These are phyloP conservation scores for Adansonia gregorii DNA, from an alignment of 441 rosid genomes.

Conservation along the genomic window DNA sequence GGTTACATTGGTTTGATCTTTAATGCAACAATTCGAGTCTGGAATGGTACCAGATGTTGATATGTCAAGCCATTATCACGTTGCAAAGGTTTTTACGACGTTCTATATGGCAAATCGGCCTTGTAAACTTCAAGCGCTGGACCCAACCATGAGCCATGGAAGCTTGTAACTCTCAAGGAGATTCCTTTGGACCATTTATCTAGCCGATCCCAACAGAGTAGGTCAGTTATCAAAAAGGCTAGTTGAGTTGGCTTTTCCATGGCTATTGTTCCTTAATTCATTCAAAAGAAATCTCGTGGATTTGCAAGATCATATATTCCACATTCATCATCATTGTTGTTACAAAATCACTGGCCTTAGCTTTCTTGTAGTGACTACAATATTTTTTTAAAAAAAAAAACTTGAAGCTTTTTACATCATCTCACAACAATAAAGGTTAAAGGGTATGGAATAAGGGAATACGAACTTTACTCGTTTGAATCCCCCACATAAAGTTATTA, in stretches of 20 bases:
- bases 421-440: neutral
- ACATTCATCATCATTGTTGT: neutral
- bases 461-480: neutral
- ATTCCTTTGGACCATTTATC: conserved; percentile 8
- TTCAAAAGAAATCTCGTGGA: conserved; percentile 17
- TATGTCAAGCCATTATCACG: neutral
- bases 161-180: neutral
- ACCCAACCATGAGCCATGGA: neutral
- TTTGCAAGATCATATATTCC: neutral
- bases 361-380: neutral
- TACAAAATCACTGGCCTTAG: neutral
- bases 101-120: neutral
- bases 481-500: no score
- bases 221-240: neutral
- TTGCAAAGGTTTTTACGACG: neutral
- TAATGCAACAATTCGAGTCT: neutral
- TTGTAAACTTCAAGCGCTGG: no score
- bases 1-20: no score
- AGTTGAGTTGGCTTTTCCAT: neutral
- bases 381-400: neutral
- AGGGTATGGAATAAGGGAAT: neutral
- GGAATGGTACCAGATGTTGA: neutral
- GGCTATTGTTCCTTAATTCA: neutral
- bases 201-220: neutral
- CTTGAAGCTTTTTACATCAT: neutral